These are phyloP conservation scores for Rhodotorula sp. DNA, from an alignment of 1,284 basidiomycete genomes.

Conservation along the genomic window DNA sequence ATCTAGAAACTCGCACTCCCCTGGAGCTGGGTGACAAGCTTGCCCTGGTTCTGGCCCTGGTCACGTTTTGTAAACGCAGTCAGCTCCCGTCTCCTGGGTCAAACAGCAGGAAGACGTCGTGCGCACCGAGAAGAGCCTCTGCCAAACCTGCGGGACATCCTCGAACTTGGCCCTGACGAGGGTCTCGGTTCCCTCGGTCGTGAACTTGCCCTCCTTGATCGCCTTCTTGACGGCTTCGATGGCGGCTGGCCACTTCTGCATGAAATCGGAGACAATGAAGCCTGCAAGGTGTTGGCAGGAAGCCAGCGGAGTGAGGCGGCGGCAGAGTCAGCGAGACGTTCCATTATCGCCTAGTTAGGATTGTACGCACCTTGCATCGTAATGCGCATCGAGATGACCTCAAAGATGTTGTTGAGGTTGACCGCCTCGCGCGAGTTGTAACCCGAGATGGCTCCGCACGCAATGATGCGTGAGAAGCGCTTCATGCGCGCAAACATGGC, in stretches of 20 bases:
- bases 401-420: constrained; percentile 24
- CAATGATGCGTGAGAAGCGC: constrained; percentile 19
- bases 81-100: not conserved
- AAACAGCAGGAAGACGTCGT: not conserved
- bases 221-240: constrained; percentile 3
- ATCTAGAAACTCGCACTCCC: no score
- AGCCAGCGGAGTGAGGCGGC: no score
- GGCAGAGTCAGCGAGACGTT: not conserved
- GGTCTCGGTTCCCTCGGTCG: constrained; percentile 3
- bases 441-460: constrained; percentile 10
- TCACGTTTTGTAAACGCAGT: not conserved
- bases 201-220: constrained; percentile 18
- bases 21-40: constrained; percentile 21
- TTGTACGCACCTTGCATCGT: constrained; percentile 8
- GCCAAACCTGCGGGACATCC: constrained; percentile 15
- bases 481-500: constrained; percentile 21
- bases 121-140: constrained; percentile 18
- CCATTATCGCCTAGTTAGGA: no score
- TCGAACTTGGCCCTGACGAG: constrained; percentile 9
- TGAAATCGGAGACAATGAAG: constrained; percentile 14
- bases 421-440: constrained; percentile 6
- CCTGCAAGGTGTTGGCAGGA: not conserved
- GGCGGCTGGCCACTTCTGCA: constrained; percentile 9
- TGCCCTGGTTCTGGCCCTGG: constrained; percentile 26
- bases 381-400: constrained; percentile 21